Conservation (phyloP, 1,139 yeast genomes). For the Saccharomyces hybrid region DNA sequence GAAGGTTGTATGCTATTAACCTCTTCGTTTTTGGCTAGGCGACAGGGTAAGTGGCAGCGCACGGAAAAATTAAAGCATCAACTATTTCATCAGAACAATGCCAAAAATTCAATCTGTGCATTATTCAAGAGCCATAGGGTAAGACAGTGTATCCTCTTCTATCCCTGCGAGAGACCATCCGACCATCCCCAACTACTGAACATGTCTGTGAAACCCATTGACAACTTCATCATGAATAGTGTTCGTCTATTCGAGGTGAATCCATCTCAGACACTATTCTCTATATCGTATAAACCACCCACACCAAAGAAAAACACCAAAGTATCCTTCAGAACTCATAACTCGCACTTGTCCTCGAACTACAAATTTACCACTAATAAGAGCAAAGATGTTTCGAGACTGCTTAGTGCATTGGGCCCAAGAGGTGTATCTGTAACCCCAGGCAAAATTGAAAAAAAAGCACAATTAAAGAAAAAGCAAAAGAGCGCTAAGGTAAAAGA, state of each 20-base stretch:
- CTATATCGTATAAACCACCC: slow-evolving; percentile 41
- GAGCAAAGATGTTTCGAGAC: slow-evolving; percentile 68
- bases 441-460: slow-evolving; percentile 17
- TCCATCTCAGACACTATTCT: slow-evolving; percentile 42
- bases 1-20: background rate
- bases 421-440: slow-evolving; percentile 45
- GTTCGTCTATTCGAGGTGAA: slow-evolving; percentile 40
- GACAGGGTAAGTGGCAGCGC: background rate
- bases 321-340: slow-evolving; percentile 62
- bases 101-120: background rate
- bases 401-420: slow-evolving; percentile 82
- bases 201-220: slow-evolving; percentile 38
- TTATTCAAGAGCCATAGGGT: background rate
- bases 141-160: background rate
- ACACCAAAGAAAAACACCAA: slow-evolving; percentile 21
- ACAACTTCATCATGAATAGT: slow-evolving; percentile 44
- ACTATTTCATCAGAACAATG: background rate
- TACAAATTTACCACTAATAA: slow-evolving; percentile 56
- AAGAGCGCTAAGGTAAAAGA: slow-evolving; percentile 8
- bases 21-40: background rate
- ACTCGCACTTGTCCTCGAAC: slow-evolving; percentile 62
- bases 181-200: background rate
- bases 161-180: background rate
- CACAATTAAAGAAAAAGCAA: slow-evolving; percentile 1
- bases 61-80: background rate